Evolutionary conservation across 2,329 filamentous ascomycete species (phyloP), one percentile per base, ranked within the genome.

Genomic region (Diaporthe sp.): DNA sequence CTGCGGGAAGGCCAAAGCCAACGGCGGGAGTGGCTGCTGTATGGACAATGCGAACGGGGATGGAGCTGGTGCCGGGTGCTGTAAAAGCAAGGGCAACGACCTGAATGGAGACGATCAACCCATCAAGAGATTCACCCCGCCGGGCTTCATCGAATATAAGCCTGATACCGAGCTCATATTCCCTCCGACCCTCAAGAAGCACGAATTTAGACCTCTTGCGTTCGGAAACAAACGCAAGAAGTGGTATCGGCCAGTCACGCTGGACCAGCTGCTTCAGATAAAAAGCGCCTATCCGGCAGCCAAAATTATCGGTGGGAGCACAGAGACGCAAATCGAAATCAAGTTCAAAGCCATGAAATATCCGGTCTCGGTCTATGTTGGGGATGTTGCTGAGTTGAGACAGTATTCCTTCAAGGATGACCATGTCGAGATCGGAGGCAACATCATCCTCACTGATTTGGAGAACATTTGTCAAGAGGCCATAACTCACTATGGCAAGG

Each of bases 301-400:
- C 6, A 99, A 98, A 83, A 92, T 99, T 75, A 98, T 99, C 75
- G 96, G 95, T 66, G 97, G 97, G 75, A 98, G 95, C 81, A 97
- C 96, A 2, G 97, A 99, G 83, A 98, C 96, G 0, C 97, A 98
- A 83, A 98, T 99, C 75, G 97, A 99, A 84, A 94, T 97, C 85
- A 98, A 98, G 84, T 98, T 99, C 89, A 98, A 98, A 85, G 95
- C 93, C 1, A 91, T 98, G 87, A 90, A 95, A 79, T 98, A 98
- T 81, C 93, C 93, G 5, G 92, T 94, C 1, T 98, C 96, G 0
- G 94, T 99, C 0, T 98, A 93, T 78, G 94, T 98, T 13, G 96
- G 96, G 15, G 97, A 99, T 79, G 98, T 99, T 74, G 87, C 94
- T 0, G 97, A 98, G 83, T 85, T 99, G 73, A 89, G 95, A 17